These are phyloP conservation scores for Capsicum baccatum DNA, from an alignment of 257 asterid genomes.

Conservation along the genomic window DNA sequence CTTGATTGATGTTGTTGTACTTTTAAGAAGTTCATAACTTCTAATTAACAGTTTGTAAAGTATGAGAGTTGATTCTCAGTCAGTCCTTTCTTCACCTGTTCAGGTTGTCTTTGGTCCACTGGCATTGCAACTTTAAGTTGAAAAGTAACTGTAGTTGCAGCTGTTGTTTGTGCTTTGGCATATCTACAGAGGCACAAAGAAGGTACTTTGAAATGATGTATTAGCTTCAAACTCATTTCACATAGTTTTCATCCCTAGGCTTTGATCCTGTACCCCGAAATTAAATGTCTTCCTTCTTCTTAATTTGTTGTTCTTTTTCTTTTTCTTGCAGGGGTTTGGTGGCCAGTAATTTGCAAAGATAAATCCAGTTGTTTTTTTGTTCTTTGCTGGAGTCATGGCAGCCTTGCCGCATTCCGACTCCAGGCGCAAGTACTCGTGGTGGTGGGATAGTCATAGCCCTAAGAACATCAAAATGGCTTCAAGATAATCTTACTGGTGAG, in stretches of 20 bases:
- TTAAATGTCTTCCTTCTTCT: background rate
- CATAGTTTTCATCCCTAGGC: constrained; percentile 43
- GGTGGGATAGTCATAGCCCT: constrained; percentile 99
- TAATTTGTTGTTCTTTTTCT: background rate
- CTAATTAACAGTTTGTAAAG: background rate
- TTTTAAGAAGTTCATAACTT: background rate
- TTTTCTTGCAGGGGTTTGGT: background rate
- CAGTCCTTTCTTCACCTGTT: too few species aligned
- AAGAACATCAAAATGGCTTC: constrained; percentile 98
- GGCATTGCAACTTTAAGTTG: too few species aligned
- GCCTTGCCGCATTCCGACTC: constrained; percentile 62
- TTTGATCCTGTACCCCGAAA: background rate
- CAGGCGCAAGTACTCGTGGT: constrained; percentile 84
- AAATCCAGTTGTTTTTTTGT: constrained; percentile 41
- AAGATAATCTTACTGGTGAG: constrained; percentile 86
- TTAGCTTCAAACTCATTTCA: background rate
- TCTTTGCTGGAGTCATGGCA: constrained; percentile 71
- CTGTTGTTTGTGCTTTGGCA: constrained; percentile 8
- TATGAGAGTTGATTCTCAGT: too few species aligned
- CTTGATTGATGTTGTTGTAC: too few species aligned
- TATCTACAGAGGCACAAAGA: background rate
- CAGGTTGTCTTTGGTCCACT: too few species aligned
- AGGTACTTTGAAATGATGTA: background rate
- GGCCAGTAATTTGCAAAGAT: constrained; percentile 40
- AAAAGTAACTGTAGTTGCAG: too few species aligned